Conservation (phyloP, 306 rosid species). For the Senna tora region DNA sequence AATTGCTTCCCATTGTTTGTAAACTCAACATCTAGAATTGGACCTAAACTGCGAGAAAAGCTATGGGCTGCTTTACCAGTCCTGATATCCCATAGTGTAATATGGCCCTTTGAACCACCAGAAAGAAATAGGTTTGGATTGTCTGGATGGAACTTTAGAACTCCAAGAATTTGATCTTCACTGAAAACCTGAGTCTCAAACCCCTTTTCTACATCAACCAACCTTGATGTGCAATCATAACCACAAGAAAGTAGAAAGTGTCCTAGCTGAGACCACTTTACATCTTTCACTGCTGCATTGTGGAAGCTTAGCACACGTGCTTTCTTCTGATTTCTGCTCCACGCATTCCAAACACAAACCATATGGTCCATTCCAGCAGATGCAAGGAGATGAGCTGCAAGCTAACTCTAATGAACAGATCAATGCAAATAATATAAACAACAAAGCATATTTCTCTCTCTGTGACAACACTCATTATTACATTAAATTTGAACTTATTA, state of each 20-base stretch:
- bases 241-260: conserved; percentile 79
- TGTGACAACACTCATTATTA: conserved; percentile 19
- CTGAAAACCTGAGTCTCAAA: conserved; percentile 63
- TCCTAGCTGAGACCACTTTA: conserved; percentile 80
- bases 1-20: conserved; percentile 64
- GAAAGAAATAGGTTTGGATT: conserved; percentile 71
- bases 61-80: conserved; percentile 62
- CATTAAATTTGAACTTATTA: conserved; percentile 30
- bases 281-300: conserved; percentile 77
- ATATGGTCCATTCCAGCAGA: conserved; percentile 91
- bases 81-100: conserved; percentile 84
- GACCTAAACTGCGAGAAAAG: conserved; percentile 67
- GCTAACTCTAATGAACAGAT: conserved; percentile 67
- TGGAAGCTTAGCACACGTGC: conserved; percentile 62
- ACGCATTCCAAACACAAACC: conserved; percentile 81
- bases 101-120: conserved; percentile 80
- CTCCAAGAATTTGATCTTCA: conserved; percentile 77
- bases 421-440: conserved; percentile 46
- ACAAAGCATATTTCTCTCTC: conserved; percentile 19
- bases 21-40: conserved; percentile 87
- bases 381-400: conserved; percentile 96
- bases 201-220: conserved; percentile 85
- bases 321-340: conserved; percentile 82
- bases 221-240: conserved; percentile 76
- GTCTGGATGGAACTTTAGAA: conserved; percentile 72